phyloP scores from a whole-genome alignment of 2,329 filamentous ascomycete genomes.

The Ophiostoma montium region DNA sequence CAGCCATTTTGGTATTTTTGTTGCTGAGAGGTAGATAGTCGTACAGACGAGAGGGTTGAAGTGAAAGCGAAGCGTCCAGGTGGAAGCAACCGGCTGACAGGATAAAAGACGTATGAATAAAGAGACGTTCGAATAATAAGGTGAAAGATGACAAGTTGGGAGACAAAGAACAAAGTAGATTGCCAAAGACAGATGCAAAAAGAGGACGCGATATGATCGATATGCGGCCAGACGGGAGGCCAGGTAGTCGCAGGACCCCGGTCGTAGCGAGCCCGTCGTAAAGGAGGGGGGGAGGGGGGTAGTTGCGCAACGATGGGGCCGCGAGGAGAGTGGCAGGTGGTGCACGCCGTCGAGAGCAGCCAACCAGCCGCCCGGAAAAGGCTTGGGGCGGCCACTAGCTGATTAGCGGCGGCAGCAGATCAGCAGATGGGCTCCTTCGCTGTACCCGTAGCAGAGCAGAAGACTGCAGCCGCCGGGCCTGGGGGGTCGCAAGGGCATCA shows the following conservation, averaged over 20 bases:
- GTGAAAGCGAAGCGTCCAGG: too few relatives aligned
- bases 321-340: neutral
- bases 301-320: conserved; percentile 1
- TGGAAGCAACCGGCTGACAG: neutral
- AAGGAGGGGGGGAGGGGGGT: conserved; percentile 6
- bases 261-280: too few relatives aligned
- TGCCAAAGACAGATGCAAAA: neutral
- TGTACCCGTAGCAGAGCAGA: neutral
- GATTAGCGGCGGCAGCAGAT: conserved; percentile 11
- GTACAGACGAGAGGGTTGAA: neutral
- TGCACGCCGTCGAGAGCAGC: neutral
- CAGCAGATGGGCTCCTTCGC: conserved; percentile 1
- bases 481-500: neutral
- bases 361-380: neutral
- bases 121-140: too few relatives aligned
- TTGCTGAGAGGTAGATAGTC: neutral
- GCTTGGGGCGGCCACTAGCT: conserved; percentile 9
- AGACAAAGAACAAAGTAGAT: neutral
- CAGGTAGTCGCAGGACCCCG: conserved; percentile 5
- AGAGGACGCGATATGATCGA: conserved; percentile 9
- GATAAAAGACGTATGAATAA: neutral
- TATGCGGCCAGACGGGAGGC: conserved; percentile 12
- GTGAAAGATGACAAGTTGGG: too few relatives aligned
- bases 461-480: conserved; percentile 7
- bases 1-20: conserved; percentile 24